Percentiles rank a stretch among this genome's conserved stretches.
Conservation (phyloP, 768 basidiomycete genomes). For the Rhodosporidiobolus sp. region DNA sequence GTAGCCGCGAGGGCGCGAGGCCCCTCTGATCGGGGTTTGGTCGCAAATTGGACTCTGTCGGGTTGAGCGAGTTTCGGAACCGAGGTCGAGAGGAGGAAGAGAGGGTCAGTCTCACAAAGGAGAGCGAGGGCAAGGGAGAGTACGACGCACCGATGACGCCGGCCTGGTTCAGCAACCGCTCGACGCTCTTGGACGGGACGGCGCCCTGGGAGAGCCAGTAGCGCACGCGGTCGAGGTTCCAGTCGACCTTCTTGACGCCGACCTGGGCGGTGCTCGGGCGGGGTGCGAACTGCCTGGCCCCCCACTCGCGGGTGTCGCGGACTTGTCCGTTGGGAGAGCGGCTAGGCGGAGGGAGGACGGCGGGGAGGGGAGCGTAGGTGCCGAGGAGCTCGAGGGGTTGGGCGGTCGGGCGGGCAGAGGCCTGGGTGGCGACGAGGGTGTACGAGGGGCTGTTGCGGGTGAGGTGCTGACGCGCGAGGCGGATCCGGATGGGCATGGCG, state of each 20-base stretch:
- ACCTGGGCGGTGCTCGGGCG: slow-evolving; percentile 1
- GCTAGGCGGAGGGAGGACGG: neutral
- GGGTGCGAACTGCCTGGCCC: slow-evolving; percentile 39
- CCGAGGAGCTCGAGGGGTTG: slow-evolving; percentile 85
- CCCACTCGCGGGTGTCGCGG: slow-evolving; percentile 1
- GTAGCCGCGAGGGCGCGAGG: slow-evolving; percentile 12
- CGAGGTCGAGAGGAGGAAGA: neutral
- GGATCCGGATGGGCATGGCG: slow-evolving; percentile 67
- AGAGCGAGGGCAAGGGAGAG: neutral
- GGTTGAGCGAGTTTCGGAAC: neutral
- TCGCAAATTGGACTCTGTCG: neutral
- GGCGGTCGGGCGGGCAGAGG: slow-evolving; percentile 68
- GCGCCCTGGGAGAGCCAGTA: slow-evolving; percentile 89
- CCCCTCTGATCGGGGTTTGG: neutral
- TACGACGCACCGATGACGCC: slow-evolving; percentile 47
- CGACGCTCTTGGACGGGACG: slow-evolving; percentile 70
- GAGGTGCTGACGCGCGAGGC: slow-evolving; percentile 74
- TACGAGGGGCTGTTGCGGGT: slow-evolving; percentile 69
- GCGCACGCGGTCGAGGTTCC: slow-evolving; percentile 84
- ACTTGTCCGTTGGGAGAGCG: slow-evolving; percentile 10
- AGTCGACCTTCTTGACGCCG: slow-evolving; percentile 67
- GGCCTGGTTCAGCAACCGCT: slow-evolving; percentile 74
- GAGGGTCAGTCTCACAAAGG: neutral
- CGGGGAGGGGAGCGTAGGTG: slow-evolving; percentile 66
- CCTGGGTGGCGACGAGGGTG: slow-evolving; percentile 79